phyloP scores from a whole-genome alignment of 805 yeast genomes.

The Myxozyma geophila region DNA sequence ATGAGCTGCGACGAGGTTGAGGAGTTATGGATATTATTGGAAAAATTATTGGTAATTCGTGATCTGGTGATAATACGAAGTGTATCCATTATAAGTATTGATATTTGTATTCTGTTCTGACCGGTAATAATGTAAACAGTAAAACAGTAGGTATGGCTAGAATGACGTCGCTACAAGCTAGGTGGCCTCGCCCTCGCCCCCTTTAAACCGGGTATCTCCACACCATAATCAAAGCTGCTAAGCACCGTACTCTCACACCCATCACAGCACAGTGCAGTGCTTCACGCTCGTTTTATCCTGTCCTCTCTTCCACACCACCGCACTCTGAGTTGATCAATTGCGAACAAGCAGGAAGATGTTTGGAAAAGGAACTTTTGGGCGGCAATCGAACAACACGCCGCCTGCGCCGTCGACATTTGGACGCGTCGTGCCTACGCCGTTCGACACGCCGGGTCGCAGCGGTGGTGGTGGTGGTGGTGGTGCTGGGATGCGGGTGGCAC shows the following conservation, averaged over 20 bases:
- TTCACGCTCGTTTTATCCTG: background rate
- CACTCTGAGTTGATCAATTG: background rate
- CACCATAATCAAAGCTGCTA: background rate
- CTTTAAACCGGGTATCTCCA: background rate
- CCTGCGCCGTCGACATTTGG: conserved; percentile 16
- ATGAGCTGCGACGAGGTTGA: background rate
- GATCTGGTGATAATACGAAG: too few relatives aligned
- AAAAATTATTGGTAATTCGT: too few relatives aligned
- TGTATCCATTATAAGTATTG: too few relatives aligned
- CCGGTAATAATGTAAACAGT: too few relatives aligned
- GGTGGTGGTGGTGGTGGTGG: conserved; percentile 13
- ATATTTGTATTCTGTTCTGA: too few relatives aligned
- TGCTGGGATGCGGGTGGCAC: conserved; percentile 26
- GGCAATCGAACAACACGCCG: conserved; percentile 1
- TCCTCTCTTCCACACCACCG: background rate
- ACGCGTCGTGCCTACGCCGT: conserved; percentile 32
- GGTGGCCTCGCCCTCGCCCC: background rate
- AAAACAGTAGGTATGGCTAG: too few relatives aligned
- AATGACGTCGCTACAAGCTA: background rate
- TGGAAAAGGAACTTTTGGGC: conserved; percentile 8
- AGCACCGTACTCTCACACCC: background rate
- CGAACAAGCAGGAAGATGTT: conserved; percentile 6
- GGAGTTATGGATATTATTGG: background rate
- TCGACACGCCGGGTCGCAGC: conserved; percentile 30
- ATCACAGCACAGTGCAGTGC: background rate